Evolutionary conservation across 352 stramenopile species (phyloP).

Genomic region (Globisporangium irregulare): DNA sequence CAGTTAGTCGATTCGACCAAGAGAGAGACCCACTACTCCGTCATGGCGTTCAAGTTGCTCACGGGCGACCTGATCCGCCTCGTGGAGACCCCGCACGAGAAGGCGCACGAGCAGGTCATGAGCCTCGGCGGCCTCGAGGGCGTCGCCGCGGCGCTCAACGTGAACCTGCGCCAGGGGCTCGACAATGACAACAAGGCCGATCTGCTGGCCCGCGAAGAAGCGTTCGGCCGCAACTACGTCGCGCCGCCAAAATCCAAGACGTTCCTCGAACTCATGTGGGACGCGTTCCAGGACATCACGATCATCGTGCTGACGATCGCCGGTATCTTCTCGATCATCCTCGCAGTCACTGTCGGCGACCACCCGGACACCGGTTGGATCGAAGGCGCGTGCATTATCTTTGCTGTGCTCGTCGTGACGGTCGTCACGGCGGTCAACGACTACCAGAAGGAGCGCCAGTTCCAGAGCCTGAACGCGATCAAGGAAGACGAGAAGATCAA

Average conservation of each 20-base stretch:
- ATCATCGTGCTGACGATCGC: slow-evolving; percentile 88
- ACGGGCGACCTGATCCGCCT: slow-evolving; percentile 62
- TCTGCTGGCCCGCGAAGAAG: slow-evolving; percentile 34
- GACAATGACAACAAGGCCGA: slow-evolving; percentile 38
- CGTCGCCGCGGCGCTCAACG: slow-evolving; percentile 40
- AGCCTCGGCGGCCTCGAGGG: slow-evolving; percentile 47
- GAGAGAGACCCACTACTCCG: background rate
- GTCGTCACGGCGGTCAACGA: slow-evolving; percentile 87
- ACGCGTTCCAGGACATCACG: slow-evolving; percentile 89
- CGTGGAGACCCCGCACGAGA: slow-evolving; percentile 61
- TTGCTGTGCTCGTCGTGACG: slow-evolving; percentile 86
- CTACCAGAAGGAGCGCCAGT: slow-evolving; percentile 91
- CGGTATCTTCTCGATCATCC: slow-evolving; percentile 77
- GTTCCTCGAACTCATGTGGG: slow-evolving; percentile 84
- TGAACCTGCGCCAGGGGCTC: slow-evolving; percentile 46
- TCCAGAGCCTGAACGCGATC: slow-evolving; percentile 73
- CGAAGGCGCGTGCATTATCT: slow-evolving; percentile 87
- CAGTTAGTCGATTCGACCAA: background rate
- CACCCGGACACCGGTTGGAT: slow-evolving; percentile 73
- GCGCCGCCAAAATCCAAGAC: slow-evolving; percentile 43
- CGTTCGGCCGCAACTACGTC: slow-evolving; percentile 69
- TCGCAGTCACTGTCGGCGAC: slow-evolving; percentile 53
- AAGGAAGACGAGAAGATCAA: slow-evolving; percentile 83
- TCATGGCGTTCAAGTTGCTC: slow-evolving; percentile 42
- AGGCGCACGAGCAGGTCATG: slow-evolving; percentile 36